Evolutionary conservation across 1,139 yeast species (phyloP).

Genomic region (Pneumocystis wakefieldiae): DNA sequence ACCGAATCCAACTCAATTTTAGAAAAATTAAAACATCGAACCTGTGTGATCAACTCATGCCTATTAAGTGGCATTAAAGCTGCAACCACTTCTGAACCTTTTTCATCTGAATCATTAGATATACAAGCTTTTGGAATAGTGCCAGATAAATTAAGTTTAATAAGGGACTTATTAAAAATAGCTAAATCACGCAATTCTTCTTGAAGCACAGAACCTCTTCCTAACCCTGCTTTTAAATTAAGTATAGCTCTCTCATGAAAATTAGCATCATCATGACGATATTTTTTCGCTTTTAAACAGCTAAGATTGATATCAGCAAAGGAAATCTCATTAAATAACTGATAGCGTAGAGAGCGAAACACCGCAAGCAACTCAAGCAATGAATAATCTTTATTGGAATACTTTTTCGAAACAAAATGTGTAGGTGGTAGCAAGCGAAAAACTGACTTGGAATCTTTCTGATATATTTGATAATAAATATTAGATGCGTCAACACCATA

Average conservation of each 20-base stretch:
- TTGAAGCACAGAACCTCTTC: background rate
- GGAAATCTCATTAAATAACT: background rate
- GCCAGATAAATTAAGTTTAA: background rate
- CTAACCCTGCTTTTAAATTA: background rate
- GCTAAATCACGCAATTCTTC: background rate
- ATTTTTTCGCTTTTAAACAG: background rate
- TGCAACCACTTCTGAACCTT: background rate
- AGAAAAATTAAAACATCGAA: background rate
- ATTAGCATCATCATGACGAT: background rate
- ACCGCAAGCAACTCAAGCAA: background rate
- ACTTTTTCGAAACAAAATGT: background rate
- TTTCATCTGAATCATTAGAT: background rate
- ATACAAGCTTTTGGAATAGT: background rate
- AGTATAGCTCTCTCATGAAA: background rate
- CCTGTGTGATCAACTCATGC: background rate
- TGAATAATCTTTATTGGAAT: background rate
- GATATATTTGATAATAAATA: background rate
- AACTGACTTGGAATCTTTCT: background rate
- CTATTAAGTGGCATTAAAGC: background rate
- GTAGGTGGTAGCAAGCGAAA: background rate
- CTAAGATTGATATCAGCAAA: background rate
- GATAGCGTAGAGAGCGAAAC: background rate
- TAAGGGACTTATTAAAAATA: background rate
- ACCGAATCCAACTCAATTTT: background rate
- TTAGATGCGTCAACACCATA: background rate